phyloP scores from a whole-genome alignment of 2,329 filamentous ascomycete species.

The Acephala macrosclerotiorum region DNA sequence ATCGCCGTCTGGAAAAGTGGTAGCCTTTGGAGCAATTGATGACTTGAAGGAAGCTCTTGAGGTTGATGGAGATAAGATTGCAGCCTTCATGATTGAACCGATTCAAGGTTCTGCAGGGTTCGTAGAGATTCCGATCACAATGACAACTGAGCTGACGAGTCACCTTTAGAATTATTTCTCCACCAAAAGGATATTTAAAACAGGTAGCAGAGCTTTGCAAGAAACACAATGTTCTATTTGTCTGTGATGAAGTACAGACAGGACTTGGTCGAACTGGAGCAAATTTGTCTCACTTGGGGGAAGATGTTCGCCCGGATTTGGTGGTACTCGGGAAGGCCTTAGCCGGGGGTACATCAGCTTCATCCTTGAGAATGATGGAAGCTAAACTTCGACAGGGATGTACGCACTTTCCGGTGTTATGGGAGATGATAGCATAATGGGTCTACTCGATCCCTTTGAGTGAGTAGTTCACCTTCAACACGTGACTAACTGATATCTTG shows the following conservation, averaged over 20 bases:
- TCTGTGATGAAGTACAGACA: constrained; percentile 38
- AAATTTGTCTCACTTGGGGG: constrained; percentile 27
- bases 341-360: constrained; percentile 8
- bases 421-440: constrained; percentile 17
- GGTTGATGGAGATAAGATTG: constrained; percentile 11
- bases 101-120: constrained; percentile 18
- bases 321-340: constrained; percentile 25
- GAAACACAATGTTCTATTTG: constrained; percentile 31
- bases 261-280: constrained; percentile 39
- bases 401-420: constrained; percentile 20
- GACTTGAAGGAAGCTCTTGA: constrained; percentile 17
- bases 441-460: constrained; percentile 17
- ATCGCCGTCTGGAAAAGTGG: constrained; percentile 16
- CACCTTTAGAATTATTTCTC: constrained; percentile 8
- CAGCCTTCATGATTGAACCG: constrained; percentile 11
- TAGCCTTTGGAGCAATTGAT: constrained; percentile 2
- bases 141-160: neutral
- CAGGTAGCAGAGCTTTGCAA: constrained; percentile 13
- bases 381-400: constrained; percentile 15
- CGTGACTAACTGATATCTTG: neutral
- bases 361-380: too few species aligned
- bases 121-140: neutral
- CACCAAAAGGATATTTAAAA: constrained; percentile 12
- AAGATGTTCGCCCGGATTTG: constrained; percentile 31
- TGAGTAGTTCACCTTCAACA: neutral